Evolutionary conservation across 2,329 filamentous ascomycete species (phyloP).

Genomic region (Ramichloridium luteum): DNA sequence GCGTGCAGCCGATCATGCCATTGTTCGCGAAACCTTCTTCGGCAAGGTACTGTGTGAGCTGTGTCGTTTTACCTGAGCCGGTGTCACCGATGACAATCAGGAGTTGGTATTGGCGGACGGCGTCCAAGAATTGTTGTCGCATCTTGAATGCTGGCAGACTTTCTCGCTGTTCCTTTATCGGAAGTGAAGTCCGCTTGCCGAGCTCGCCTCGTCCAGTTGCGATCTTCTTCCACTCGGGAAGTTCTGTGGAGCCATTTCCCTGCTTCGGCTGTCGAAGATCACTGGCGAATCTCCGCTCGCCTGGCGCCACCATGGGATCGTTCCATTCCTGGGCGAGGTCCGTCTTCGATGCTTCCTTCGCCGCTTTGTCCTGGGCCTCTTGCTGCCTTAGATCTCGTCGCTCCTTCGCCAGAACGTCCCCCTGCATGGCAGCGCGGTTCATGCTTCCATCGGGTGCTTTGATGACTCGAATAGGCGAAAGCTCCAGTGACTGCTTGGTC

Average conservation of each 20-base stretch:
- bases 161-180: constrained; percentile 90
- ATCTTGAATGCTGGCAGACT: constrained; percentile 82
- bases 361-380: constrained; percentile 66
- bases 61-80: constrained; percentile 93
- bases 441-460: constrained; percentile 97
- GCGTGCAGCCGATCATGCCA: constrained; percentile 89
- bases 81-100: constrained; percentile 96
- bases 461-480: constrained; percentile 90
- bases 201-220: constrained; percentile 63
- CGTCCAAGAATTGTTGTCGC: constrained; percentile 74
- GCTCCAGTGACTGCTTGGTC: constrained; percentile 87
- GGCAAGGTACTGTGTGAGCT: constrained; percentile 87
- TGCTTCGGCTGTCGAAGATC: constrained; percentile 61
- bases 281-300: constrained; percentile 77
- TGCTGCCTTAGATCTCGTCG: constrained; percentile 78
- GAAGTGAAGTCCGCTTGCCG: constrained; percentile 78
- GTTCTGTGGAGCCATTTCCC: constrained; percentile 42
- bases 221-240: constrained; percentile 88
- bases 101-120: constrained; percentile 76
- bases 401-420: constrained; percentile 78
- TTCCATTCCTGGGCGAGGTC: constrained; percentile 89
- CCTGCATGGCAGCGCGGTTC: constrained; percentile 91
- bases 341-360: constrained; percentile 62
- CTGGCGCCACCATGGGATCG: constrained; percentile 82
- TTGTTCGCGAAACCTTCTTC: constrained; percentile 81